Evolutionary conservation across 1,284 basidiomycete genomes (phyloP).

Genomic region (Porodaedalea pini): DNA sequence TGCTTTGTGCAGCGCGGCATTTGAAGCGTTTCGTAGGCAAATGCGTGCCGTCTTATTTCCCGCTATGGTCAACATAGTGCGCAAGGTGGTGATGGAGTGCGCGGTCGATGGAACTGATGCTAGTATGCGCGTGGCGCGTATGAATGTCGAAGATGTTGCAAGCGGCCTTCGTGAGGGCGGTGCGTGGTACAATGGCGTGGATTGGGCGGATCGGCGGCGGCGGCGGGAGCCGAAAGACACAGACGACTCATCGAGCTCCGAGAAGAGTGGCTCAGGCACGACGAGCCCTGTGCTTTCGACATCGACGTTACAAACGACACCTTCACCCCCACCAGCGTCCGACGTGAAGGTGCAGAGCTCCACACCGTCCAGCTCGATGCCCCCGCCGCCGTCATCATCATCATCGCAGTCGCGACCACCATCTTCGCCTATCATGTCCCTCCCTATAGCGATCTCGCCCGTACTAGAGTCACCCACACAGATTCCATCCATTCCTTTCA

Average conservation of each 20-base stretch:
- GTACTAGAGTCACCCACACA: constrained; percentile 54
- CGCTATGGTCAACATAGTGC: constrained; percentile 63
- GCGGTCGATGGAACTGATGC: constrained; percentile 40
- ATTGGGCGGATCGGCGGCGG: constrained; percentile 42
- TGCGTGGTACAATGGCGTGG: constrained; percentile 64
- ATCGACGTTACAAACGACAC: constrained; percentile 68
- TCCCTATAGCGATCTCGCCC: constrained; percentile 52
- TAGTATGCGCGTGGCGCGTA: constrained; percentile 44
- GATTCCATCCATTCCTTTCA: constrained; percentile 60
- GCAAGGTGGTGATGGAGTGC: constrained; percentile 60
- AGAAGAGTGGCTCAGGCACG: constrained; percentile 49
- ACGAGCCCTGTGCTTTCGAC: constrained; percentile 76
- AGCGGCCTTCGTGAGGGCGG: constrained; percentile 52
- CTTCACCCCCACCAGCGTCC: constrained; percentile 58
- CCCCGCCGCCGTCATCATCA: constrained; percentile 8
- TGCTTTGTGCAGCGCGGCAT: constrained; percentile 55
- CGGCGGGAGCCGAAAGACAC: constrained; percentile 29
- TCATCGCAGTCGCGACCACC: constrained; percentile 21
- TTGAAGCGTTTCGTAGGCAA: constrained; percentile 51
- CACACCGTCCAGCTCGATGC: constrained; percentile 25
- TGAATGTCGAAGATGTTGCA: constrained; percentile 60
- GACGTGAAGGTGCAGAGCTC: constrained; percentile 35
- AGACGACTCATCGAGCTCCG: constrained; percentile 45
- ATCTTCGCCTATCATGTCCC: constrained; percentile 27
- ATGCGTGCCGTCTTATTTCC: constrained; percentile 55